Base-by-base conservation (phyloP, 176 grass and related monocot species). In the Raddia distichophylla region DNA sequence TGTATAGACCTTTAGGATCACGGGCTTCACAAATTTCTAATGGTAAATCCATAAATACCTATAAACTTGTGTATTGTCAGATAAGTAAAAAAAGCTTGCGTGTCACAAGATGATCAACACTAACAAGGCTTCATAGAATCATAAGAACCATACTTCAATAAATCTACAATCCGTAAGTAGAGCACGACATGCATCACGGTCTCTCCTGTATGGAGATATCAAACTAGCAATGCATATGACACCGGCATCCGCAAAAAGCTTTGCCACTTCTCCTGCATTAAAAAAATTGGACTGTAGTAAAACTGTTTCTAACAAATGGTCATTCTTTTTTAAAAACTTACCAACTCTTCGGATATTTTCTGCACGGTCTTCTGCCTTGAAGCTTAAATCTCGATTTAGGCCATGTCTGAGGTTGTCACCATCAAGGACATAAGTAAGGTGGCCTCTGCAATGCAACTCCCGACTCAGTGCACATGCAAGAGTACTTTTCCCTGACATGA, bases 1-100 rank as follows among this genome's bases (percentile, higher is more conserved):
- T 99, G 84, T 99, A 99, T 58, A 99, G 82, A 45, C 96, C 96
- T 95, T 99, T 99, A 63, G 96, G 91, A 78, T 99, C 96, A 76
- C 93, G 90, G 68, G 91, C 81, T 90, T 95, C 93, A 88, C 96
- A 99, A 86, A 99, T 45, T 90, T 99, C 77, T 78, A 95, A 64
- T 52, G 96, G 96, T 27, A 93, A 74, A 91, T 99, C 78, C 76
- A 99, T 88, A 88, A 91, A 95, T 34, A 99, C 96, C 96, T 99
- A 64, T 37, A 89, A 80, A 77, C 35, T 86, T 78, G 64, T 22
- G 35, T 49, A 13, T 17, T n/a, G 70, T 86, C 58, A 86, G 84
- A 86, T 67, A n/a, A 60, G 20, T 48, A 22, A 69, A 10, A 22
- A 69, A 10, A 69, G 43, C 54, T 56, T n/a, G 54, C 20, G 37